These are phyloP conservation scores for Hymenoscyphus infarciens DNA, from an alignment of 2,329 filamentous ascomycete genomes.

Conservation along the genomic window DNA sequence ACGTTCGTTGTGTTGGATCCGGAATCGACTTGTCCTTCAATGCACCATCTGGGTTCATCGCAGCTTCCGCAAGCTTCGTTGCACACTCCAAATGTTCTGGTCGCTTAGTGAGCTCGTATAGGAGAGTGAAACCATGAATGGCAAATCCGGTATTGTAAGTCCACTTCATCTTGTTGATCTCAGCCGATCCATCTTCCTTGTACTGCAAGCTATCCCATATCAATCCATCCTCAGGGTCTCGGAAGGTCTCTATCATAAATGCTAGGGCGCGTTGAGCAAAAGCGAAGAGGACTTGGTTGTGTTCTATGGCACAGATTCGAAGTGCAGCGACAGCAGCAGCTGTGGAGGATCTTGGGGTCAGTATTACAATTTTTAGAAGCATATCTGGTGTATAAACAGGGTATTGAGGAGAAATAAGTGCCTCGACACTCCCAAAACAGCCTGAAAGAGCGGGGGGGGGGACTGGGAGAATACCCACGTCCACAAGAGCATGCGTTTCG, in stretches of 20 bases:
- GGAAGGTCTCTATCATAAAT: conserved; percentile 15
- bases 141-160: conserved; percentile 25
- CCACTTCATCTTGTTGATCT: conserved; percentile 25
- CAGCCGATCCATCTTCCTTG: conserved; percentile 15
- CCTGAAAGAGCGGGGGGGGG: no score
- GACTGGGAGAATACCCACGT: no score
- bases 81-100: conserved; percentile 16
- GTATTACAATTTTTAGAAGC: no score
- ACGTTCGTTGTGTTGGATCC: conserved; percentile 14
- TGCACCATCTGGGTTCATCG: conserved; percentile 13
- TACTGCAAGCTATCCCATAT: conserved; percentile 23
- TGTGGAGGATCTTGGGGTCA: no score
- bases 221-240: conserved; percentile 22
- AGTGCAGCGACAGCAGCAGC: conserved; percentile 22
- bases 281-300: conserved; percentile 6
- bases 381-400: no score
- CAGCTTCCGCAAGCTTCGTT: conserved; percentile 19
- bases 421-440: no score
- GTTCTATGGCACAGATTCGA: conserved; percentile 18
- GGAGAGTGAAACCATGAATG: conserved; percentile 22
- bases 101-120: conserved; percentile 14
- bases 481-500: conserved; percentile 23
- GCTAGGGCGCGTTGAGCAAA: conserved; percentile 19
- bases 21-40: conserved; percentile 20
- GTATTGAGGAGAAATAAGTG: no score